Evolutionary conservation across 441 rosid species (phyloP).

Genomic region (Hypseocharis bilobata): DNA sequence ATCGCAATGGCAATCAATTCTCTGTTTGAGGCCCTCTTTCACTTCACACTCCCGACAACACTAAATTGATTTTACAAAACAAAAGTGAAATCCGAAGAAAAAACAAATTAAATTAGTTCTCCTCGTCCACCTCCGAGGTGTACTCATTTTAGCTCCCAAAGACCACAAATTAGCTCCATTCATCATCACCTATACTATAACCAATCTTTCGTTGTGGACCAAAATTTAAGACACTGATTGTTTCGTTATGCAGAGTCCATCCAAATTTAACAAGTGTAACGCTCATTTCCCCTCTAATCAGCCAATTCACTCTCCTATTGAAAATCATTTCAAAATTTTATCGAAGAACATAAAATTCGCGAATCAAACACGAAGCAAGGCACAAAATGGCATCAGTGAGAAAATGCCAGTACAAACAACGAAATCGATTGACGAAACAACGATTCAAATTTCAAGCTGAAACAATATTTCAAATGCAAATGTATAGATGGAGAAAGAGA

Average conservation of each 20-base stretch:
- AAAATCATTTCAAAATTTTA: background rate
- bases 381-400: background rate
- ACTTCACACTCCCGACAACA: background rate
- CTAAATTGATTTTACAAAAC: background rate
- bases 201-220: background rate
- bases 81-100: background rate
- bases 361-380: background rate
- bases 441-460: background rate
- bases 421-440: background rate
- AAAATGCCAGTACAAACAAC: background rate
- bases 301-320: background rate
- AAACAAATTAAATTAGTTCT: background rate
- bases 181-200: background rate
- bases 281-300: background rate
- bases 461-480: background rate
- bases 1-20: background rate
- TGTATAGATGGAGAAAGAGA: background rate
- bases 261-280: background rate
- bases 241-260: background rate
- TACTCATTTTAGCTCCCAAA: too few species aligned
- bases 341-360: background rate
- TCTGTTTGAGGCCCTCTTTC: background rate
- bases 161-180: background rate
- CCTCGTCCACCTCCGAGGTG: background rate
- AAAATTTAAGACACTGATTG: background rate